Percentiles rank a stretch among this genome's conserved stretches.
Conservation (phyloP, 768 basidiomycete species). For the Mycena venus region DNA sequence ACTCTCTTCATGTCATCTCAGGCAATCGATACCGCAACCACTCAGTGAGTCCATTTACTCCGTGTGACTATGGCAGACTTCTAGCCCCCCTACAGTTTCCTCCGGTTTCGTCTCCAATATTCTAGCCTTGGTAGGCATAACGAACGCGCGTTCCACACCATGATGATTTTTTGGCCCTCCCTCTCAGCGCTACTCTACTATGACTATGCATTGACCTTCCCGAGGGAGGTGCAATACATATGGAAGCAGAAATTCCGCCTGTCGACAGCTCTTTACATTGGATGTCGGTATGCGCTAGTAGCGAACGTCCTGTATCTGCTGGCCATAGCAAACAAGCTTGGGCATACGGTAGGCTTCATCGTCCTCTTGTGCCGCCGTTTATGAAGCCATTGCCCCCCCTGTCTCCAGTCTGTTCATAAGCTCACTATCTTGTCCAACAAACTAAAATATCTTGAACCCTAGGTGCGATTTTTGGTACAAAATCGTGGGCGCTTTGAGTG, state of each 20-base stretch:
- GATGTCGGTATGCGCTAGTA: neutral
- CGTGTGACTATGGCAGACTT: neutral
- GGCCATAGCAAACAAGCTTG: neutral
- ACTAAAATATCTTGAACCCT: neutral
- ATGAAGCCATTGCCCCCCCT: neutral
- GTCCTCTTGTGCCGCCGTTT: neutral
- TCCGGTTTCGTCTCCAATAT: conserved; percentile 9
- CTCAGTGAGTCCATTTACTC: neutral
- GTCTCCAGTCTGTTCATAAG: neutral
- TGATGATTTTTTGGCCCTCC: neutral
- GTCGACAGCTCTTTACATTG: neutral
- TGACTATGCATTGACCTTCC: neutral
- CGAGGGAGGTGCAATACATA: neutral
- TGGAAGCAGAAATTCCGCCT: neutral
- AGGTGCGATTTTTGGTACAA: neutral
- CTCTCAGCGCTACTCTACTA: neutral
- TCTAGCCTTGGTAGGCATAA: neutral
- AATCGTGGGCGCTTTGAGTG: neutral
- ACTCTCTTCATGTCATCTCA: conserved; percentile 2
- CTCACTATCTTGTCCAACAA: neutral
- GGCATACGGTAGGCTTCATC: neutral
- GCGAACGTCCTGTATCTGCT: neutral
- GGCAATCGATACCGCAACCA: neutral
- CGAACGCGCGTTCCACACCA: neutral
- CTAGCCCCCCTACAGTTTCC: neutral